Evolutionary conservation across 352 stramenopile genomes (phyloP).

Genomic region (Pythium oligandrum): DNA sequence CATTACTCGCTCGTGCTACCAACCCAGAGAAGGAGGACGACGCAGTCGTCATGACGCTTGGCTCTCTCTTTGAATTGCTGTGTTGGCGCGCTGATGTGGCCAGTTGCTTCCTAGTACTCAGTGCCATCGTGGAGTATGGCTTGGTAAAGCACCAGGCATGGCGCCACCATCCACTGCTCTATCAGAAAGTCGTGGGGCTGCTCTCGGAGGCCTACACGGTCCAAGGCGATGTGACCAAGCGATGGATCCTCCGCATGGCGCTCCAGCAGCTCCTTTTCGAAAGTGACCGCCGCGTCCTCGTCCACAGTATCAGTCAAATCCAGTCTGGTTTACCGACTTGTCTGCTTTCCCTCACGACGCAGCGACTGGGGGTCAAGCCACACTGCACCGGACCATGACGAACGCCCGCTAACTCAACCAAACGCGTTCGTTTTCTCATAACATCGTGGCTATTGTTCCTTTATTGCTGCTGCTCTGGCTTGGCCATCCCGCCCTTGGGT

Average conservation of each 20-base stretch:
- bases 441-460: no score
- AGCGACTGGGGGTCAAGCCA: no score
- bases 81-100: constrained; percentile 17
- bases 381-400: no score
- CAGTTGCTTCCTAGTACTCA: constrained; percentile 24
- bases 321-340: no score
- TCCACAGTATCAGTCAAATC: no score
- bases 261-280: constrained; percentile 47
- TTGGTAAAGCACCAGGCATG: constrained; percentile 15
- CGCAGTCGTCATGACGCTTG: no score
- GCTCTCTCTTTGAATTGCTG: constrained; percentile 17
- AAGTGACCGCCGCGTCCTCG: constrained; percentile 24
- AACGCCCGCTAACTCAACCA: no score
- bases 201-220: constrained; percentile 22
- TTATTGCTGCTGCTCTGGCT: constrained; percentile 15
- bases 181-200: constrained; percentile 17
- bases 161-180: constrained; percentile 14
- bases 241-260: constrained; percentile 26
- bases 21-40: no score
- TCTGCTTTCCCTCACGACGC: no score
- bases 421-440: no score
- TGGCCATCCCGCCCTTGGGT: constrained; percentile 65
- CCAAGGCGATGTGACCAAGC: constrained; percentile 17
- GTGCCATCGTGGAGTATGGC: constrained; percentile 15
- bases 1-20: no score